Evolutionary conservation across 495 filamentous ascomycete genomes (phyloP), one percentile per base, ranked within the genome.

Genomic region (Xylaria longipes): DNA sequence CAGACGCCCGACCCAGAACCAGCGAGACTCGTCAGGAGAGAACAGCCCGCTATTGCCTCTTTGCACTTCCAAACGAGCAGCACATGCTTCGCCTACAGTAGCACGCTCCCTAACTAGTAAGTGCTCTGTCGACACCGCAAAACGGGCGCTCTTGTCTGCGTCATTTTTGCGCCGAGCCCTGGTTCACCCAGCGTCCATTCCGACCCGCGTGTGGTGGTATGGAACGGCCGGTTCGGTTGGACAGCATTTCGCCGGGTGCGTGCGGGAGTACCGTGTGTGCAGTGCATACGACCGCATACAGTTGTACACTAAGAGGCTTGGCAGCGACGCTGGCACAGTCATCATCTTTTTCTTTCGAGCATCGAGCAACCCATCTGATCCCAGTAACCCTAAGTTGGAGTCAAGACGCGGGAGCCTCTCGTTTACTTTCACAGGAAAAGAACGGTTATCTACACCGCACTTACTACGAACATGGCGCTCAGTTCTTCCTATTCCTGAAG

Each of bases 241-340:
- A 65, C 41, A 46, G 20, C 62, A 41, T 46, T 25, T 31, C 12
- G 14, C 57, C 5, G 25, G 15, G 27, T 29, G 56, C 22, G 22
- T 35, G 35, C 58, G 33, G 12, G 58, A 43, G 33, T 39, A 41
- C 35, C 57, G 35, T 57, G n/a, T 27, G 29, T 27, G 37, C 8
- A 31, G 41, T 48, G 8, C 35, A 4, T 63, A 48, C n/a, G 45
- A 66, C 62, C 46, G 31, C 48, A 50, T 56, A 35, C n/a, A 29
- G 48, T n/a, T 31, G 66, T 52, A 63, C 68, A 70, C 45, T 61
- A 70, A 70, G 68, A 2, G 56, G 35, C 68, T 70, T 70, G 68
- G 68, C 68, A 11, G 37, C 41, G 45, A 63, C 35, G 68, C 60
- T 70, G 58, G 68, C 68, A 70, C 68, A 70, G 68, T 70, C 68